Evolutionary conservation across 1,139 yeast genomes (phyloP), one percentile per base, ranked within the genome.

Genomic region (Yarrowia galli): DNA sequence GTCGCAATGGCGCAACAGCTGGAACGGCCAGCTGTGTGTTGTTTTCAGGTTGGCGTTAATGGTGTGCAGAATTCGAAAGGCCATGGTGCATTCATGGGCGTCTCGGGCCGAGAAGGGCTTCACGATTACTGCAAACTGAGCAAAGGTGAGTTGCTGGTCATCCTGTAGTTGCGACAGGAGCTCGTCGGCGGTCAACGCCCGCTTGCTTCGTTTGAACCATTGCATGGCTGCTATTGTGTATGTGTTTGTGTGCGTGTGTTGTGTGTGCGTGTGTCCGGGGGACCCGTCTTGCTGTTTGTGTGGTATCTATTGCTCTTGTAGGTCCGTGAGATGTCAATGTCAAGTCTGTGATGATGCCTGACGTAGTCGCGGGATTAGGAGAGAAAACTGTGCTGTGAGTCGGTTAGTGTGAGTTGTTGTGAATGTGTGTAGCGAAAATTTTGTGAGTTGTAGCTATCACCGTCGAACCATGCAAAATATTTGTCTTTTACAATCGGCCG

Each of bases 31-130:
- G 66, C 66, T 46, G 18, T 61, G 66, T 16, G 46, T 46, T 16
- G 46, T 56, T 32, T 61, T 61, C 20, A 61, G 66, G 15, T 38
- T 46, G 46, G 66, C 66, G 38, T 61, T 61, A 43, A 61, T 61
- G 36, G 66, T 61, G 46, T 61, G 66, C 20, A 61, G 46, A 46
- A 61, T 61, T 46, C 66, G 54, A 38, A 61, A 61, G 4, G 66
- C 66, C 66, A 61, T 61, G 35, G 66, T 61, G 56, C 66, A 61
- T 15, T 61, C 66, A 18, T 61, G 66, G 36, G 66, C 54, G 56
- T 61, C 66, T 15, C 56, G 43, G 25, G 66, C 32, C 9, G 66
- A 61, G 25, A 61, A 61, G 22, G 66, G 66, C 56, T 61, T 61
- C 38, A 61, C 66, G 36, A 61, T 61, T 25, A 61, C 46, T 13